Evolutionary conservation across 2,329 filamentous ascomycete species (phyloP).

Genomic region (Zopfia rhizophila): DNA sequence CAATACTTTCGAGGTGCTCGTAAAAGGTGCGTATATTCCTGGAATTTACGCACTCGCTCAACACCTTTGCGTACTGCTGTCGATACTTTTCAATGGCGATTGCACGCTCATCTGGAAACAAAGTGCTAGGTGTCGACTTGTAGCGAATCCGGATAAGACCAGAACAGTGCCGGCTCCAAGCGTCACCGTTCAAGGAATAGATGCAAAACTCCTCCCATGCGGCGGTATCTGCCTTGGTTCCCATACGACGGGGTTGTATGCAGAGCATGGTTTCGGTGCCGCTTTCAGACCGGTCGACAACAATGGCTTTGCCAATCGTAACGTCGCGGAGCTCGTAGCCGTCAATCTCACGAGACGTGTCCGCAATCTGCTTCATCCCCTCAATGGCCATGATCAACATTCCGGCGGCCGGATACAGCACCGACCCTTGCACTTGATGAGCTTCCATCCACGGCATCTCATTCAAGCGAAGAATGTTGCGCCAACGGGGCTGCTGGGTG

Average conservation of each 20-base stretch:
- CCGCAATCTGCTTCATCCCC: constrained; percentile 25
- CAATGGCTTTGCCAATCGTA: background rate
- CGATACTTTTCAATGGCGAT: background rate
- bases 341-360: too few relatives aligned
- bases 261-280: background rate
- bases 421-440: constrained; percentile 21
- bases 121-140: too few relatives aligned
- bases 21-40: constrained; percentile 1
- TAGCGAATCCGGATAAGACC: background rate
- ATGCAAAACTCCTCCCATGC: background rate
- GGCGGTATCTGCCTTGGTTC: too few relatives aligned
- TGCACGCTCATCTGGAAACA: too few relatives aligned
- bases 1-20: background rate
- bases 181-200: too few relatives aligned
- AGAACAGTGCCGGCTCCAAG: too few relatives aligned
- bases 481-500: constrained; percentile 5
- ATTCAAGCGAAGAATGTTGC: constrained; percentile 10
- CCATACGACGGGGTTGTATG: background rate
- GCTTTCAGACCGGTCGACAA: background rate
- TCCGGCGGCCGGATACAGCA: constrained; percentile 40
- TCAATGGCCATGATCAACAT: constrained; percentile 39
- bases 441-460: constrained; percentile 25
- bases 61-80: background rate
- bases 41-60: background rate
- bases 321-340: background rate